These are phyloP conservation scores for Teunomyces tritomae DNA, from an alignment of 805 yeast species.

Conservation along the genomic window DNA sequence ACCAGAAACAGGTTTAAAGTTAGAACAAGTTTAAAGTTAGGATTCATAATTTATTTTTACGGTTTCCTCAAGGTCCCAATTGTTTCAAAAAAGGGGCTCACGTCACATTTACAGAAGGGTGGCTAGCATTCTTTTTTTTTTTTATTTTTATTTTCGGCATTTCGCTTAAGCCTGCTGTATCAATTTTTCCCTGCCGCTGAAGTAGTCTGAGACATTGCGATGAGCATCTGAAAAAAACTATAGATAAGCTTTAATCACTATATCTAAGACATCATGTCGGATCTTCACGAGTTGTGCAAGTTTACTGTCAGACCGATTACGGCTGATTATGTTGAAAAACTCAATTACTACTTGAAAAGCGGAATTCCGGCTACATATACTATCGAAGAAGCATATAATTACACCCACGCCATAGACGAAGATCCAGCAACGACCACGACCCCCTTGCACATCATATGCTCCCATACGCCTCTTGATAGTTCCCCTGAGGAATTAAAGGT, in stretches of 20 bases:
- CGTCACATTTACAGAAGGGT: neutral
- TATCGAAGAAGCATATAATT: slow-evolving; percentile 68
- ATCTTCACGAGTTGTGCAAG: slow-evolving; percentile 62
- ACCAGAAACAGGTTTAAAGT: neutral
- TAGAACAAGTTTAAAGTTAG: neutral
- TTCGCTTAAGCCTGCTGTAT: neutral
- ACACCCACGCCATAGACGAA: slow-evolving; percentile 39
- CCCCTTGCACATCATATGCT: slow-evolving; percentile 70
- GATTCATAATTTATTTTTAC: neutral
- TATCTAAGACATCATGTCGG: slow-evolving; percentile 50
- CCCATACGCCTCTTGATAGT: slow-evolving; percentile 48
- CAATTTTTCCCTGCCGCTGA: neutral
- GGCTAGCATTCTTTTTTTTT: neutral
- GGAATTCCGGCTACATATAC: slow-evolving; percentile 87
- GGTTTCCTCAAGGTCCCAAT: neutral
- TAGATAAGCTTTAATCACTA: neutral
- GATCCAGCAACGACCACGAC: slow-evolving; percentile 55
- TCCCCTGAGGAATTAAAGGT: slow-evolving; percentile 42
- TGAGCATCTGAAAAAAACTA: slow-evolving; percentile 3
- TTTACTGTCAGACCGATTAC: slow-evolving; percentile 51
- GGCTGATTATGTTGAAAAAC: slow-evolving; percentile 39
- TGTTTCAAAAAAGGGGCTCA: neutral
- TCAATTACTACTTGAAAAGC: slow-evolving; percentile 47
- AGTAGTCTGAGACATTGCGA: neutral
- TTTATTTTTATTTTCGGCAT: too few relatives aligned